Percentiles rank a stretch among this genome's conserved stretches.
Conservation (phyloP, 164 flowering plant genomes). For the Sedum album region DNA sequence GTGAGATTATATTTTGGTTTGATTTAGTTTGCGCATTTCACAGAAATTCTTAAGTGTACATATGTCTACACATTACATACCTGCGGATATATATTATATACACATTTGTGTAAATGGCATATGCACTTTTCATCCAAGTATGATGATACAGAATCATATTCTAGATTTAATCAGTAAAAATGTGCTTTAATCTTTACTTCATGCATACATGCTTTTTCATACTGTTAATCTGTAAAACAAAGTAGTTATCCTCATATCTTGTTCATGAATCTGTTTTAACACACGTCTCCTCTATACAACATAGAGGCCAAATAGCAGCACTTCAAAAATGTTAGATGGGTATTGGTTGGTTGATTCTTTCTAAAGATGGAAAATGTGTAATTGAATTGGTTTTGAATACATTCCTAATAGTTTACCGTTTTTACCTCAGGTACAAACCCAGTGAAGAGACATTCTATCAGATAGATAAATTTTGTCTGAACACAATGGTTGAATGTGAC, state of each 20-base stretch:
- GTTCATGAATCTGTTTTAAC: background rate
- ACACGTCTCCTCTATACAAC: background rate
- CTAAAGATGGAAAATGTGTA: background rate
- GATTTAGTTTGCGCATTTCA: background rate
- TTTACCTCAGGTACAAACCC: conserved; percentile 66
- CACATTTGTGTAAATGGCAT: background rate
- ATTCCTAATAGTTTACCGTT: background rate
- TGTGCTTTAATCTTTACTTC: background rate
- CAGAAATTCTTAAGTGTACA: background rate
- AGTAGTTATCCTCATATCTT: background rate
- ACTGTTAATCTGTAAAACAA: background rate
- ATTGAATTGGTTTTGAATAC: background rate
- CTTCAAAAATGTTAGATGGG: background rate
- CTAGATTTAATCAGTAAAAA: background rate
- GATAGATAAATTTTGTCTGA: conserved; percentile 79
- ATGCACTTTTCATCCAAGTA: background rate
- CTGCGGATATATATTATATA: too few relatives aligned
- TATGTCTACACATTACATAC: background rate
- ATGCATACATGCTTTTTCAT: background rate
- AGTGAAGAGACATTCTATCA: conserved; percentile 75
- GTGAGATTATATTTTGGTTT: too few relatives aligned
- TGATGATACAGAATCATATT: background rate
- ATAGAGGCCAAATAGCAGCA: background rate
- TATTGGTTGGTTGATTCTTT: background rate
- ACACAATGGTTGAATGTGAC: conserved; percentile 71